Conservation (phyloP, 352 stramenopile species). For the Albugo laibachii region DNA sequence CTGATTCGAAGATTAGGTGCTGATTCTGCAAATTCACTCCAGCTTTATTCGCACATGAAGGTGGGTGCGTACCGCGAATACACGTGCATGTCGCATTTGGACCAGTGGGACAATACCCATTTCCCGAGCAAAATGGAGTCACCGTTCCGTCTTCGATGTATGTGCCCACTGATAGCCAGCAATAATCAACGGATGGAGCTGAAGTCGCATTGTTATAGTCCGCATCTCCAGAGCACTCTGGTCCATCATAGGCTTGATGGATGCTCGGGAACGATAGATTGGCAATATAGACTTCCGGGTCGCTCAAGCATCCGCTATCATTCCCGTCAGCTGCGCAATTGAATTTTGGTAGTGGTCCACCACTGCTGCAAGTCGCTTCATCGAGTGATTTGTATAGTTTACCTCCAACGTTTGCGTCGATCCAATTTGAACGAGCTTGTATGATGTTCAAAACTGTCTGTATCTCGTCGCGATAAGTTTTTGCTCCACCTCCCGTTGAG, state of each 20-base stretch:
- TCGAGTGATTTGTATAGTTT: conserved; percentile 20
- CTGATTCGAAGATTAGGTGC: too few species aligned
- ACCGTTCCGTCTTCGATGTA: conserved; percentile 30
- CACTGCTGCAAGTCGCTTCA: conserved; percentile 12
- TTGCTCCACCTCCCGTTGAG: conserved; percentile 11
- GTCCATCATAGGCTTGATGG: conserved; percentile 11
- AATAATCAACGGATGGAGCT: conserved; percentile 40
- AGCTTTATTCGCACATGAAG: neutral
- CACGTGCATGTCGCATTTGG: conserved; percentile 49
- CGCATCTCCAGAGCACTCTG: conserved; percentile 4
- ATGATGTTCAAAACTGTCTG: conserved; percentile 14
- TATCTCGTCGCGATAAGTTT: conserved; percentile 17
- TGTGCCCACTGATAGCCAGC: conserved; percentile 42
- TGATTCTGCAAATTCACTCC: too few species aligned
- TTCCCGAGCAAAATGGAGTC: conserved; percentile 47
- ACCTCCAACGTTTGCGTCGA: conserved; percentile 17
- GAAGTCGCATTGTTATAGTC: conserved; percentile 1
- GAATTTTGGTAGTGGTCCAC: conserved; percentile 22
- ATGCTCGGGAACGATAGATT: conserved; percentile 20
- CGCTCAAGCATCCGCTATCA: conserved; percentile 22
- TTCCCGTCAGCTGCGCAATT: conserved; percentile 28
- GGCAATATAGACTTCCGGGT: conserved; percentile 16
- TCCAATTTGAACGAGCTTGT: conserved; percentile 24
- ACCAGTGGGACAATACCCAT: conserved; percentile 37
- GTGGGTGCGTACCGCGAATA: conserved; percentile 7